Percentiles rank a stretch among this genome's conserved stretches.
phyloP scores from a whole-genome alignment of 176 grass and related monocot genomes.

The Tillandsia fasciculata region DNA sequence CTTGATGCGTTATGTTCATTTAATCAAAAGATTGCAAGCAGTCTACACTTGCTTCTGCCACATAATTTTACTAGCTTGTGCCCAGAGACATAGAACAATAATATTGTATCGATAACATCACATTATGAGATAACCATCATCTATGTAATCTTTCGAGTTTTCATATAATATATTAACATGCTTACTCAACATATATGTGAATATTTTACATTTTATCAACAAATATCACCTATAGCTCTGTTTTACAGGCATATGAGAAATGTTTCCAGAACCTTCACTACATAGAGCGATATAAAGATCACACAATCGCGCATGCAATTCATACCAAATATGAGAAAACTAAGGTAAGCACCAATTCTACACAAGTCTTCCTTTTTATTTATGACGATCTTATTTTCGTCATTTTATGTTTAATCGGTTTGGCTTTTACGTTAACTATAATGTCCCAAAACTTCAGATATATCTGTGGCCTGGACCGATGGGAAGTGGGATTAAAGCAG shows the following conservation, averaged over 20 bases:
- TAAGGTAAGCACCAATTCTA: slow-evolving; percentile 42
- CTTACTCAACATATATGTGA: not conserved
- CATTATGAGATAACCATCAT: not conserved
- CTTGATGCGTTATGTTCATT: too few species aligned
- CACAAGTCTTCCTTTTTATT: not conserved
- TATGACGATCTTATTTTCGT: not conserved
- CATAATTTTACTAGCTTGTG: not conserved
- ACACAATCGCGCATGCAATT: slow-evolving; percentile 90
- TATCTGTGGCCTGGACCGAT: slow-evolving; percentile 82
- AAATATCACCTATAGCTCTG: slow-evolving; percentile 3
- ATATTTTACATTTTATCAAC: not conserved
- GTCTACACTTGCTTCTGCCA: not conserved
- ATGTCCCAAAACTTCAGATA: slow-evolving; percentile 28
- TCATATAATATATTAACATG: not conserved
- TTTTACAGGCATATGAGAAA: slow-evolving; percentile 85
- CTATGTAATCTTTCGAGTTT: not conserved
- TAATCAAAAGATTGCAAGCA: too few species aligned
- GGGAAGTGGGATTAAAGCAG: slow-evolving; percentile 60
- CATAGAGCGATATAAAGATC: slow-evolving; percentile 85
- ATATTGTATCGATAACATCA: not conserved
- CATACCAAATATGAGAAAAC: slow-evolving; percentile 92
- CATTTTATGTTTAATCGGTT: slow-evolving; percentile 3
- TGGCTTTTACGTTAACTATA: not conserved
- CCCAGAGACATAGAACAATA: not conserved
- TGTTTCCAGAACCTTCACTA: slow-evolving; percentile 98